Evolutionary conservation across 345 rosid species (phyloP), one percentile per base, ranked within the genome.

Genomic region (Ricinus communis): DNA sequence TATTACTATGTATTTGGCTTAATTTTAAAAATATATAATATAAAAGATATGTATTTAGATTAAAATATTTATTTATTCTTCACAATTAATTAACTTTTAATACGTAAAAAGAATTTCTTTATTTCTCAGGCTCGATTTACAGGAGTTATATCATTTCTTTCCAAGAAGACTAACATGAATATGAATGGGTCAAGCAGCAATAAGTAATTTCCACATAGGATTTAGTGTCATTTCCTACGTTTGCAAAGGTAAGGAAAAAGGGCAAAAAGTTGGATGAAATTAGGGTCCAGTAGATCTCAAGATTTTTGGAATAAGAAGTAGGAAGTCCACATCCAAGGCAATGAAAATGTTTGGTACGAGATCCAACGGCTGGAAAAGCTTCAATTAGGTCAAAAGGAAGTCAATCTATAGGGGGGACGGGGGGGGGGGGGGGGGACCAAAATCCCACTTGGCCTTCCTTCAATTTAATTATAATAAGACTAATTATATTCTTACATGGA

Each of bases 391-490:
- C 81, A 79, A 77, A 74, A 19, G 56, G 24, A 66, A 38, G 76
- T 76, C 80, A 78, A 77, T 4, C 45, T 25, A n/a, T n/a, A n/a
- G n/a, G n/a, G n/a, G n/a, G n/a, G 0, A n/a, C n/a, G 5, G 25
- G 60, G 82, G 79, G 83, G 0, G 5, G 25, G 60, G 0, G 5
- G 25, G 60, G 82, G 79, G 83, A 80, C 84, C 85, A 75, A 70
- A 70, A 75, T 75, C 77, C 85, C 82, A 79, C 87, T 77, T 65
- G 53, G 10, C 61, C 71, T 27, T 15, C 33, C 50, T 66, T 16
- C 6, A 40, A 27, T n/a, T n/a, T n/a, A n/a, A 33, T 31, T 19
- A 28, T 36, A 46, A 28, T 43, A 55, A 66, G 31, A 15, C 21
- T 15, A 12, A 13, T 38, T 9, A n/a, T 27, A 30, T 27, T 25